Evolutionary conservation across 2,329 filamentous ascomycete species (phyloP).

Genomic region (Raffaelea ambrosiae): DNA sequence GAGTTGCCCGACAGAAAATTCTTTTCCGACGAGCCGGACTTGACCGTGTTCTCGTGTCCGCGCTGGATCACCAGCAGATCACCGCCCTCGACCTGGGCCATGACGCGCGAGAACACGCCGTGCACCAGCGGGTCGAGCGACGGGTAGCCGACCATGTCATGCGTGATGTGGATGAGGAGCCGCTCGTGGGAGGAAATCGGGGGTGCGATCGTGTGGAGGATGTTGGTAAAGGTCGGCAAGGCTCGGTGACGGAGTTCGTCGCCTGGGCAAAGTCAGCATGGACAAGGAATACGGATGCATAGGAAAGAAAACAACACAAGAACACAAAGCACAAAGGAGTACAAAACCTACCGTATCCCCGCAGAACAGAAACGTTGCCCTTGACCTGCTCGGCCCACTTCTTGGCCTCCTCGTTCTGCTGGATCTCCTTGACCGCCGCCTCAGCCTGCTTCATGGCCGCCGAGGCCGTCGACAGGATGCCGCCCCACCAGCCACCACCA

Average conservation of each 20-base stretch:
- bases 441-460: conserved; percentile 90
- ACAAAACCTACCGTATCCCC: conserved; percentile 56
- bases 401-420: conserved; percentile 92
- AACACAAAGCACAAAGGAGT: neutral
- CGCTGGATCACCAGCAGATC: conserved; percentile 91
- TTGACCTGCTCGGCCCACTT: conserved; percentile 92
- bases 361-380: conserved; percentile 75
- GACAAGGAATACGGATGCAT: neutral
- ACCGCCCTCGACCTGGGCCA: conserved; percentile 97
- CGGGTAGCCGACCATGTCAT: conserved; percentile 90
- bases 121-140: conserved; percentile 90
- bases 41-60: conserved; percentile 71
- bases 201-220: conserved; percentile 89
- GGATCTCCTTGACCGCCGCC: conserved; percentile 86
- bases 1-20: conserved; percentile 30
- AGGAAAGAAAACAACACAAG: neutral
- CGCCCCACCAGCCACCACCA: conserved; percentile 80
- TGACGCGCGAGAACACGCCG: conserved; percentile 84
- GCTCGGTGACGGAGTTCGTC: conserved; percentile 81
- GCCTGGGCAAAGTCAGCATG: conserved; percentile 40
- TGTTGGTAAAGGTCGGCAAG: conserved; percentile 87
- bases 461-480: conserved; percentile 71
- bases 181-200: conserved; percentile 96
- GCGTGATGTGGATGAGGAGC: conserved; percentile 92
- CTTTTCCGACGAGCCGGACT: conserved; percentile 30